phyloP scores from a whole-genome alignment of 345 rosid species.

The Aquilaria yunnanensis region DNA sequence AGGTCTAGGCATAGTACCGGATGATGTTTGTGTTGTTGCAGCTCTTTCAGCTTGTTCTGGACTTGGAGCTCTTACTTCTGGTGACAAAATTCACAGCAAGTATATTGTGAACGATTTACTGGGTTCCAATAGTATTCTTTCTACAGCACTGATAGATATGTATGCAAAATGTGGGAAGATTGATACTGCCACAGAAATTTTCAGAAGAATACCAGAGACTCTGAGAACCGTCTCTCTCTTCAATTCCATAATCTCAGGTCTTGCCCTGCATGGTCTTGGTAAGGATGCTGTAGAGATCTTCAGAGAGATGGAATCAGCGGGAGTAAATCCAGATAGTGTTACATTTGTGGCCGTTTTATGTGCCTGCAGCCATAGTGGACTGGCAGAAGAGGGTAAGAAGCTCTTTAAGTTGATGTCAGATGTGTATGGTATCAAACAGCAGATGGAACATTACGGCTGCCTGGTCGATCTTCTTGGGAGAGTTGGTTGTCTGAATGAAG shows the following conservation, averaged over 20 bases:
- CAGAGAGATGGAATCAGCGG: conserved; percentile 33
- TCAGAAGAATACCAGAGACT: conserved; percentile 19
- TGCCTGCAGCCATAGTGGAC: conserved; percentile 54
- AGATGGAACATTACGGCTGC: conserved; percentile 53
- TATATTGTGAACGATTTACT: conserved; percentile 28
- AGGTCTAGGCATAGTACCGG: conserved; percentile 31
- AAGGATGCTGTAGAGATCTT: conserved; percentile 31
- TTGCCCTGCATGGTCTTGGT: conserved; percentile 54
- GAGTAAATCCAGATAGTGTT: conserved; percentile 37
- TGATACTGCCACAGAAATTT: conserved; percentile 32
- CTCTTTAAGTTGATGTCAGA: conserved; percentile 36
- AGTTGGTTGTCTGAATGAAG: conserved; percentile 45
- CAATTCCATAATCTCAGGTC: conserved; percentile 51
- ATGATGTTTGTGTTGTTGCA: conserved; percentile 44
- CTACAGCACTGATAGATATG: conserved; percentile 49
- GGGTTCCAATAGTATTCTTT: conserved; percentile 28
- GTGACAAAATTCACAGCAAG: conserved; percentile 30
- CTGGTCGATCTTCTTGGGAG: conserved; percentile 66
- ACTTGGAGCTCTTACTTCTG: conserved; percentile 47
- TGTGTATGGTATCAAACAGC: conserved; percentile 26
- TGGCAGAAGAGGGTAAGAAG: conserved; percentile 38
- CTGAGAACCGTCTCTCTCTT: conserved; percentile 32
- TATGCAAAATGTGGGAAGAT: conserved; percentile 55
- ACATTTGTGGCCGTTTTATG: conserved; percentile 50
- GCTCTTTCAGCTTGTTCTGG: conserved; percentile 50